Conservation (phyloP, 78 protist species). For the Mantamonas sphyraenae region DNA sequence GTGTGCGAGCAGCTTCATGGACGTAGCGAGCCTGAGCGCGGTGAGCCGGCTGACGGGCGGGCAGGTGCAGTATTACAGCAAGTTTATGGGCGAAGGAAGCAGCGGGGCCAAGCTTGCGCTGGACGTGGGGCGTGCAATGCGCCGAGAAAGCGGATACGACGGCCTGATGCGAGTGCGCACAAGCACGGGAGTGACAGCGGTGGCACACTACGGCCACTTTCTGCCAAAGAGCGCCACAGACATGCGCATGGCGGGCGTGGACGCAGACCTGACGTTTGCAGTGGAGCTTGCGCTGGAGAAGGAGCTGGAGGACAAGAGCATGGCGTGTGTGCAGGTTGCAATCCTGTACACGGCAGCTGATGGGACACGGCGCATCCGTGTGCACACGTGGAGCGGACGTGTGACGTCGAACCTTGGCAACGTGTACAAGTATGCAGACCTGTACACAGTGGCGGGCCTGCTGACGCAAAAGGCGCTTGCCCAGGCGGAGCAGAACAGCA, state of each 20-base stretch:
- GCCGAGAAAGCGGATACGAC: not conserved
- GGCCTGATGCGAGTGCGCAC: slow-evolving; percentile 4
- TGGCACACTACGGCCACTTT: too few species aligned
- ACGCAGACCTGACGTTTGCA: not conserved
- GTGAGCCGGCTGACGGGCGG: not conserved
- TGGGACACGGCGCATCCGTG: not conserved
- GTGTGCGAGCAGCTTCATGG: not conserved
- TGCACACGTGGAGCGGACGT: not conserved
- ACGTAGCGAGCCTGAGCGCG: not conserved
- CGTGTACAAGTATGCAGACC: not conserved
- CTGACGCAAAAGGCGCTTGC: not conserved
- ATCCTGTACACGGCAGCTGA: slow-evolving; percentile 1
- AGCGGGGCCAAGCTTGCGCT: not conserved
- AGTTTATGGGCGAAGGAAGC: too few species aligned
- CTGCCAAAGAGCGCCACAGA: too few species aligned
- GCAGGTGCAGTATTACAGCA: too few species aligned
- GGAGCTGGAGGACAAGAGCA: not conserved
- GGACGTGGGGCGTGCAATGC: not conserved
- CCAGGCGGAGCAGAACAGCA: not conserved
- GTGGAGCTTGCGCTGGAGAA: not conserved
- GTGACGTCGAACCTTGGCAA: not conserved
- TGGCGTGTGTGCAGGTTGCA: not conserved
- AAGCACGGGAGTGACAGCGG: not conserved
- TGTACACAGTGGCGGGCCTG: not conserved
- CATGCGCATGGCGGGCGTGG: too few species aligned